A percentile compares a stretch with the other conserved stretches of the same genome.
Conservation (phyloP, 2,329 filamentous ascomycete species). For the Penicillium concentricum region DNA sequence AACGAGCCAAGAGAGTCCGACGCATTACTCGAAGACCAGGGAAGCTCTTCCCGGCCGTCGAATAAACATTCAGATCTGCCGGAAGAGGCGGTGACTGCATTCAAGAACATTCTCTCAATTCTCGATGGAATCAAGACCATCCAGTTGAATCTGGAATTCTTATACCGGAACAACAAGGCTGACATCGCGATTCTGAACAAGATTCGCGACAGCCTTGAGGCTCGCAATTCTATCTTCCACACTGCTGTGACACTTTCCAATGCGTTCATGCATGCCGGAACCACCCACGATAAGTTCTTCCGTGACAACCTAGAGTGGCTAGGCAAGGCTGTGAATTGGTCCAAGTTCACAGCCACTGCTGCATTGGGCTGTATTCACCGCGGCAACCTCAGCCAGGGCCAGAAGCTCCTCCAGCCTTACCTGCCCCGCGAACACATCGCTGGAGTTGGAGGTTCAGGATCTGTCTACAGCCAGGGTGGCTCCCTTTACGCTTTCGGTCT, state of each 20-base stretch:
- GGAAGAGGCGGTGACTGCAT: constrained; percentile 55
- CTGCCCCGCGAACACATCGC: constrained; percentile 67
- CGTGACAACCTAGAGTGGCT: constrained; percentile 97
- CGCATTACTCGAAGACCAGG: constrained; percentile 55
- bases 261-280: constrained; percentile 98
- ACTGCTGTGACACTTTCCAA: constrained; percentile 96
- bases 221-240: constrained; percentile 97
- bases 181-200: constrained; percentile 93
- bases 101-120: constrained; percentile 58
- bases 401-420: constrained; percentile 92
- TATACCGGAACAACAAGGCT: constrained; percentile 92
- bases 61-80: constrained; percentile 45
- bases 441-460: constrained; percentile 72
- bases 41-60: constrained; percentile 37
- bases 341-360: constrained; percentile 96
- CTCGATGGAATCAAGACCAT: constrained; percentile 91
- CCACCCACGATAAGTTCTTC: constrained; percentile 98
- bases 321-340: constrained; percentile 98
- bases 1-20: constrained; percentile 58
- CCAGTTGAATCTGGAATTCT: constrained; percentile 90
- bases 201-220: constrained; percentile 90
- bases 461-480: constrained; percentile 92
- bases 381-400: constrained; percentile 88
- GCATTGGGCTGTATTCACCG: constrained; percentile 95
- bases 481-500: constrained; percentile 93